Conservation (phyloP, 2,329 filamentous ascomycete genomes). For the Cladophialophora yegresii region DNA sequence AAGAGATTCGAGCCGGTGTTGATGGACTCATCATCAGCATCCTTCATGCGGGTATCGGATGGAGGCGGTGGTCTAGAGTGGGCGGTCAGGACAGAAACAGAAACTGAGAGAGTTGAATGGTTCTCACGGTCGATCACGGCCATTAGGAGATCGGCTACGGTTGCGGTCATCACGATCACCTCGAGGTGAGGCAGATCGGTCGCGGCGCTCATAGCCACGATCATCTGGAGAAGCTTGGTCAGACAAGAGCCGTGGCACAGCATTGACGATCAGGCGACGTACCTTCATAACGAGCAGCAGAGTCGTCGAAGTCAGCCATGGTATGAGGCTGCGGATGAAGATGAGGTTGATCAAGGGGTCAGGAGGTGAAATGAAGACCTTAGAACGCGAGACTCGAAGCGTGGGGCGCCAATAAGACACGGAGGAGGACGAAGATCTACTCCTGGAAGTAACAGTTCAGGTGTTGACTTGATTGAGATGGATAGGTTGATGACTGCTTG, state of each 20-base stretch:
- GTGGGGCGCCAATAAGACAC: neutral
- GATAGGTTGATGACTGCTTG: conserved; percentile 16
- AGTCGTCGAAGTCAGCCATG: conserved; percentile 65
- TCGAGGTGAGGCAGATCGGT: conserved; percentile 67
- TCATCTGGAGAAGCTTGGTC: conserved; percentile 50
- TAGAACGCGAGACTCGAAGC: neutral
- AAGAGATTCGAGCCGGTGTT: conserved; percentile 98
- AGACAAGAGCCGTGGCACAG: conserved; percentile 14
- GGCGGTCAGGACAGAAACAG: conserved; percentile 27
- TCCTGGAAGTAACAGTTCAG: neutral
- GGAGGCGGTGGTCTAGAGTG: conserved; percentile 48
- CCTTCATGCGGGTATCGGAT: conserved; percentile 49
- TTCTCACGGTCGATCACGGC: conserved; percentile 57
- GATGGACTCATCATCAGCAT: conserved; percentile 64
- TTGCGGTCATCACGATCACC: conserved; percentile 59
- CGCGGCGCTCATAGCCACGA: conserved; percentile 65
- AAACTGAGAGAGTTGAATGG: conserved; percentile 4
- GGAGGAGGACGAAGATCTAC: neutral
- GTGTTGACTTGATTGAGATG: neutral
- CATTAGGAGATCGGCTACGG: conserved; percentile 66
- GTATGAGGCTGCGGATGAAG: conserved; percentile 20
- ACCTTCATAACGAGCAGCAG: conserved; percentile 68
- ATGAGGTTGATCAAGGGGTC: conserved; percentile 3
- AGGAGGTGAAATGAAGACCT: neutral
- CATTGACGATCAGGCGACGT: conserved; percentile 39